phyloP scores from a whole-genome alignment of 768 basidiomycete species.

The Kwoniella shandongensis region DNA sequence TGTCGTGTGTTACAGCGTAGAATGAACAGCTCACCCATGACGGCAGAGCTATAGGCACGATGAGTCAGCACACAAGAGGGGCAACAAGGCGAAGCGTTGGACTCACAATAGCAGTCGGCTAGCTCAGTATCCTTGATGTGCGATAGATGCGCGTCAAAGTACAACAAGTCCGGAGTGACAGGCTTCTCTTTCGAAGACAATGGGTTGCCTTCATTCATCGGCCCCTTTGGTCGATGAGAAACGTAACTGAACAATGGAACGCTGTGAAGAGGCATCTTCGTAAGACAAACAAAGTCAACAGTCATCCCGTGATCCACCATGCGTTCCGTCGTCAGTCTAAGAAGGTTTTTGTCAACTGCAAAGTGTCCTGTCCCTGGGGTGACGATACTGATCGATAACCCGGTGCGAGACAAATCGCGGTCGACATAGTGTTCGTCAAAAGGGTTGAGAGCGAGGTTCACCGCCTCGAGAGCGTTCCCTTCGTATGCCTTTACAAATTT shows the following conservation, averaged over 20 bases:
- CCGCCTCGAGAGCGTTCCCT: conserved; percentile 89
- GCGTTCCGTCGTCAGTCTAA: conserved; percentile 87
- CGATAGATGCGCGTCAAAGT: conserved; percentile 42
- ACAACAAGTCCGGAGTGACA: conserved; percentile 57
- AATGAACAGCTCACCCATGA: conserved; percentile 55
- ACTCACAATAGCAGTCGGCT: conserved; percentile 50
- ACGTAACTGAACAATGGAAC: conserved; percentile 90
- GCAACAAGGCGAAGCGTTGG: background rate
- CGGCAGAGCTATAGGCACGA: conserved; percentile 55
- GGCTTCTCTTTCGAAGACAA: conserved; percentile 20
- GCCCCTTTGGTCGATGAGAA: conserved; percentile 58
- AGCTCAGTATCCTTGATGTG: conserved; percentile 33
- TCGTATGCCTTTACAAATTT: conserved; percentile 69
- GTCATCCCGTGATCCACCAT: conserved; percentile 92
- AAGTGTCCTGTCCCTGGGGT: conserved; percentile 95
- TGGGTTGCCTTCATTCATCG: conserved; percentile 15
- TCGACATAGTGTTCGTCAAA: conserved; percentile 94
- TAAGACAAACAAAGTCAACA: conserved; percentile 80
- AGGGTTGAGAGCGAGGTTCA: conserved; percentile 88
- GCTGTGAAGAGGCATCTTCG: conserved; percentile 87
- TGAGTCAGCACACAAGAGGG: conserved; percentile 2
- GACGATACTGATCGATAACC: conserved; percentile 75
- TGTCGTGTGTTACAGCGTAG: conserved; percentile 55
- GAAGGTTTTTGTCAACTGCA: conserved; percentile 81
- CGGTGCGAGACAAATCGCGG: conserved; percentile 85